Percentiles rank a stretch among this genome's conserved stretches.
These are phyloP conservation scores for Aspergillus vadensis DNA, from an alignment of 2,329 filamentous ascomycete species.

Conservation along the genomic window DNA sequence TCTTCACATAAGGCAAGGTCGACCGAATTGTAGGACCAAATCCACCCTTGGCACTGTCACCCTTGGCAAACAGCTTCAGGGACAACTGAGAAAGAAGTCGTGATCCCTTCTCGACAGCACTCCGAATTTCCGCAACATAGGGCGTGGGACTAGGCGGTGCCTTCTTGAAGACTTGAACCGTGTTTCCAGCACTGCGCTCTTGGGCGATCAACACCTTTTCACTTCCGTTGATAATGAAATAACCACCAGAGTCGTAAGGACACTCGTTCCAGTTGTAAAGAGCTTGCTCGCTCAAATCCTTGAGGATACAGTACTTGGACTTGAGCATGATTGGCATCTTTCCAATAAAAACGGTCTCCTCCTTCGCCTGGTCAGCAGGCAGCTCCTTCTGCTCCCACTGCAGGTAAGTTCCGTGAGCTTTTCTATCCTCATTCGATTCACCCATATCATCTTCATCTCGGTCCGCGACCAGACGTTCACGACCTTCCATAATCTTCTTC, in stretches of 20 bases:
- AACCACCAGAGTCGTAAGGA: conserved; percentile 96
- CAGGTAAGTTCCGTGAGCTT: conserved; percentile 46
- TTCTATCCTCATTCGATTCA: conserved; percentile 55
- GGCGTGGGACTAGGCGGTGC: conserved; percentile 87
- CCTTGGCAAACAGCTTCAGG: conserved; percentile 86
- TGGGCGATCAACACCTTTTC: conserved; percentile 98
- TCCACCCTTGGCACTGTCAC: conserved; percentile 73
- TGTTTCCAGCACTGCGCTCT: conserved; percentile 95
- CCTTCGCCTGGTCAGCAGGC: conserved; percentile 57
- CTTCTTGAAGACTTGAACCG: conserved; percentile 99
- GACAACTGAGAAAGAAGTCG: conserved; percentile 89
- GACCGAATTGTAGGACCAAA: conserved; percentile 88
- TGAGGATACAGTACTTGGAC: conserved; percentile 90
- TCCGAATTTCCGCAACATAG: conserved; percentile 93
- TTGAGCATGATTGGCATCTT: conserved; percentile 98
- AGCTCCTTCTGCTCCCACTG: conserved; percentile 51
- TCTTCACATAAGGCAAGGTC: conserved; percentile 90
- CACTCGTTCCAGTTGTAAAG: conserved; percentile 94
- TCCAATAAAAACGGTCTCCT: conserved; percentile 83
- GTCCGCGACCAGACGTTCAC: conserved; percentile 74
- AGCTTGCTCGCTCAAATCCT: conserved; percentile 78
- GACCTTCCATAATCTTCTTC: conserved; percentile 79
- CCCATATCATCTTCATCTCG: conserved; percentile 59
- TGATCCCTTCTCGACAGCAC: conserved; percentile 93
- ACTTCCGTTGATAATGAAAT: conserved; percentile 98